Evolutionary conservation across 164 flowering plant species (phyloP), one percentile per base, ranked within the genome.

Genomic region (Vitis rotundifolia): DNA sequence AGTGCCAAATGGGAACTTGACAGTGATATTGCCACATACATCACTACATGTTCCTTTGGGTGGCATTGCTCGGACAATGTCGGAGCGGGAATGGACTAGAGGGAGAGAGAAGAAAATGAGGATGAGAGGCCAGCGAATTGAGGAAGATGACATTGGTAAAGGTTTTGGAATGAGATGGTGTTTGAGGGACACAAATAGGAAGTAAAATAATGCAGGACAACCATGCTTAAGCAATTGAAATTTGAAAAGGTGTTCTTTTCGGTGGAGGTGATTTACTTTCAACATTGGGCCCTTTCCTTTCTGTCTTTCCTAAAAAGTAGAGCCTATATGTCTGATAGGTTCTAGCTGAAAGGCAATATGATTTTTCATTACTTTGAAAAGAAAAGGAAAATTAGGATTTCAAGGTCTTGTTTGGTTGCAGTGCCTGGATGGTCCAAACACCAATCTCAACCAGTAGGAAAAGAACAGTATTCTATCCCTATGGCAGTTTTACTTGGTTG

Each of bases 1-100:
- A 8, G 88, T 71, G 53, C 93, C 93, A 15, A 89, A 81, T 0
- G 93, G 93, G 63, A 66, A 89, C 63, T 78, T 83, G 2, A 89
- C 57, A 4, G 86, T 76, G 68, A 85, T 69, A 2, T 64, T 67
- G 61, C 91, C 91, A 26, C 91, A 87, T 1, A 63, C 71, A 59
- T 74, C 61, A 10, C 31, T 73, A 49, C 91, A 89, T 9, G 82
- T 68, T 13, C 54, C 73, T 31, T 71, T 79, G n/a, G 62, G 48
- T 44, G 76, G 79, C 53, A 63, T 31, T 16, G 68, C 37, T 48
- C 22, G 76, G 55, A 54, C 18, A 2, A 52, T 15, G 2, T 66
- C 68, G 22, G 68, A 63, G 49, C 62, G 67, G 11, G 68, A 44
- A 14, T 22, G 66, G 8, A 48, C 18, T 1, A 59, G 37, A 61